Evolutionary conservation across 2,329 filamentous ascomycete genomes (phyloP).

Genomic region (Ceratocystis destructans): DNA sequence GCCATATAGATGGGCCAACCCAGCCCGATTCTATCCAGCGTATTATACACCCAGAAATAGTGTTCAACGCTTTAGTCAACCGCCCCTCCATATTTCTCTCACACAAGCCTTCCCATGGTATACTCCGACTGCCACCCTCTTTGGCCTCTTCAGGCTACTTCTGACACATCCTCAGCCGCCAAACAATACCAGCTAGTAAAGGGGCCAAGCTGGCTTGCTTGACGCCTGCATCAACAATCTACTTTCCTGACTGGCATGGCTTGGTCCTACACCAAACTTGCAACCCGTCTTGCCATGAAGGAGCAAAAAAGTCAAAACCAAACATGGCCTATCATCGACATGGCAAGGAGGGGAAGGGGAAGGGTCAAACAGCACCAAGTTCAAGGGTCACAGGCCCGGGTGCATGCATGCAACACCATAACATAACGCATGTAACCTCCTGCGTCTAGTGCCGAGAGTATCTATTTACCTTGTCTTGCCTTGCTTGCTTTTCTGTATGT

Average conservation of each 20-base stretch:
- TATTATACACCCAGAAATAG: background rate
- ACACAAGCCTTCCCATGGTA: background rate
- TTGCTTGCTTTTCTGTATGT: no score
- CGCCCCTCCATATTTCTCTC: background rate
- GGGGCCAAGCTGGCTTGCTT: no score
- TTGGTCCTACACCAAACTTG: background rate
- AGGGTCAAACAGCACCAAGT: slow-evolving; percentile 3
- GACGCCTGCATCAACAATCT: no score
- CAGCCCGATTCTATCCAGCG: background rate
- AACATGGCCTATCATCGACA: background rate
- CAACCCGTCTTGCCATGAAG: background rate
- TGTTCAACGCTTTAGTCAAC: background rate
- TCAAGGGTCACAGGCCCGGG: background rate
- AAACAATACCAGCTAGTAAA: background rate
- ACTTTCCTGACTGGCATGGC: no score
- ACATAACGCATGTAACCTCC: slow-evolving; percentile 2
- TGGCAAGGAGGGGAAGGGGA: background rate
- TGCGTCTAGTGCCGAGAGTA: slow-evolving; percentile 1
- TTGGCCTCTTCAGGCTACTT: background rate
- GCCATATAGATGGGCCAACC: background rate
- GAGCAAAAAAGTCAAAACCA: slow-evolving; percentile 5
- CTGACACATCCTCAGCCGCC: background rate
- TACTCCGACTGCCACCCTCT: background rate
- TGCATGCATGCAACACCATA: slow-evolving; percentile 2
- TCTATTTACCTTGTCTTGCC: no score